Evolutionary conservation across 495 filamentous ascomycete genomes (phyloP).

Genomic region (Trichoderma parareesei): DNA sequence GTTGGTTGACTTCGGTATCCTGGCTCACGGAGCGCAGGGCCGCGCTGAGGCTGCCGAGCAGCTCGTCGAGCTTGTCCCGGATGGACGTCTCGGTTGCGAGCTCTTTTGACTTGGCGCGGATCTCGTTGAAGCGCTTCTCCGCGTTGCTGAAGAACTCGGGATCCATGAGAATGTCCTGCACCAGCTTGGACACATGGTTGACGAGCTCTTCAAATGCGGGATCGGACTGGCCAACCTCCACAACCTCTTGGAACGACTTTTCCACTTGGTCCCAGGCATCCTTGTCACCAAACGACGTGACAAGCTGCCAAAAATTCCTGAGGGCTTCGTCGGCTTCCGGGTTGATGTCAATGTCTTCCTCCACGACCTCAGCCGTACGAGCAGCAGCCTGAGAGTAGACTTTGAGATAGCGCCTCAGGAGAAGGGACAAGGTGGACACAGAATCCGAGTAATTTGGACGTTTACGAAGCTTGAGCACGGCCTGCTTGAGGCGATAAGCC

Average conservation of each 20-base stretch:
- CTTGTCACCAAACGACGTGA: slow-evolving; percentile 68
- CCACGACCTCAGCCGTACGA: slow-evolving; percentile 50
- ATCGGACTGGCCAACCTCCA: slow-evolving; percentile 67
- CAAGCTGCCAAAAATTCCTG: slow-evolving; percentile 64
- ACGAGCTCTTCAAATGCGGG: slow-evolving; percentile 77
- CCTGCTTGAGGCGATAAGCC: slow-evolving; percentile 63
- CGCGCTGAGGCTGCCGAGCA: slow-evolving; percentile 58
- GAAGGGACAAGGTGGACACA: slow-evolving; percentile 63
- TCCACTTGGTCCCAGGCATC: slow-evolving; percentile 70
- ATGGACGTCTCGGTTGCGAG: slow-evolving; percentile 57
- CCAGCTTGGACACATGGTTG: slow-evolving; percentile 56
- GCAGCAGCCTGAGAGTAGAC: slow-evolving; percentile 66
- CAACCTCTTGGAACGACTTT: slow-evolving; percentile 53
- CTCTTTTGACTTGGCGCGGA: slow-evolving; percentile 58
- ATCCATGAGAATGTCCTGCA: slow-evolving; percentile 80
- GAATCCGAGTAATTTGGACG: slow-evolving; percentile 78
- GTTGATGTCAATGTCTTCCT: slow-evolving; percentile 66
- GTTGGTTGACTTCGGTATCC: slow-evolving; percentile 60
- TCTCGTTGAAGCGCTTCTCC: slow-evolving; percentile 58
- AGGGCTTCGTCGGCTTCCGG: slow-evolving; percentile 66
- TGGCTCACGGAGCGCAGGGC: slow-evolving; percentile 59
- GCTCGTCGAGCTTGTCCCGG: slow-evolving; percentile 62
- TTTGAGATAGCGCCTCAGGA: slow-evolving; percentile 71
- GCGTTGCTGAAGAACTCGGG: slow-evolving; percentile 73
- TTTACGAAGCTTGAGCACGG: slow-evolving; percentile 65